Conservation (phyloP, 2,329 filamentous ascomycete genomes). For the Aureobasidium musti region DNA sequence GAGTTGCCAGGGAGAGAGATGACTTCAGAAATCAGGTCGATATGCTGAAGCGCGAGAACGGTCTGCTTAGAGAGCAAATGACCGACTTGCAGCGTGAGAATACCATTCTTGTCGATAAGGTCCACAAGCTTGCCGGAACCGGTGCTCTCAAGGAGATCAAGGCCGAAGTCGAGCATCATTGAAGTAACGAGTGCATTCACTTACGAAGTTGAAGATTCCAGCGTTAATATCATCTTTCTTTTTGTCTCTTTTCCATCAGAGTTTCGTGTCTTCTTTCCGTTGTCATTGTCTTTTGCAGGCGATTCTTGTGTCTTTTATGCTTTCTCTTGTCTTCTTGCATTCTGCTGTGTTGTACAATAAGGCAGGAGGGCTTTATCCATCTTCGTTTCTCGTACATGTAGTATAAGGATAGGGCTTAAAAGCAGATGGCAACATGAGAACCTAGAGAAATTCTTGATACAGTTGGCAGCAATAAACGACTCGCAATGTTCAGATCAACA, state of each 20-base stretch:
- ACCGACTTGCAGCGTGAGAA: conserved; percentile 61
- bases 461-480: neutral
- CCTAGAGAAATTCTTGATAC: neutral
- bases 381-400: neutral
- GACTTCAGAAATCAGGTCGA: conserved; percentile 51
- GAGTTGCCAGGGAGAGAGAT: conserved; percentile 53
- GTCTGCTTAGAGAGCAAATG: conserved; percentile 54
- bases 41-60: conserved; percentile 53
- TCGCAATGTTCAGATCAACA: too few species aligned
- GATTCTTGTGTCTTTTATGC: neutral
- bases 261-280: neutral
- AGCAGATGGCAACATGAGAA: neutral
- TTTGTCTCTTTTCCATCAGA: neutral
- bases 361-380: neutral
- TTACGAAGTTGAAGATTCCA: neutral
- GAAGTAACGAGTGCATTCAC: neutral
- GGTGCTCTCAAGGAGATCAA: conserved; percentile 34
- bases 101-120: conserved; percentile 50
- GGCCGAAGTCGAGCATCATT: conserved; percentile 3
- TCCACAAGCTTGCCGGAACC: conserved; percentile 45
- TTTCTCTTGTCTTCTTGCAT: neutral
- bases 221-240: neutral
- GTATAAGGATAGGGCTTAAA: neutral
- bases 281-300: neutral
- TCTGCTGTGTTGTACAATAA: neutral